These are phyloP conservation scores for Pestalotiopsis sp. DNA, from an alignment of 2,329 filamentous ascomycete species.

Conservation along the genomic window DNA sequence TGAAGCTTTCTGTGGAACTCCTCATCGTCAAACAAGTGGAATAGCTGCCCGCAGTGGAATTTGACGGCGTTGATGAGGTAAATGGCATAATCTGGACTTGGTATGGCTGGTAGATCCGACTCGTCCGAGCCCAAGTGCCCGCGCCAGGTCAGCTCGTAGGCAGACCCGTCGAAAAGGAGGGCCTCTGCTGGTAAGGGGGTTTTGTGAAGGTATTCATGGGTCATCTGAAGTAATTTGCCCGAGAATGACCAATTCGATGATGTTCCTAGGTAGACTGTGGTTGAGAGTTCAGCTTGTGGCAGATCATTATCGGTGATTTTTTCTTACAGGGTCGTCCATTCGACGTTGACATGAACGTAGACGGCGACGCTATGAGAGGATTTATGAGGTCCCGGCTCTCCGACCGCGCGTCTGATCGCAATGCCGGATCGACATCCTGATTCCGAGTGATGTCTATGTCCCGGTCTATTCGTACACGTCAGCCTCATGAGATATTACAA, in stretches of 20 bases:
- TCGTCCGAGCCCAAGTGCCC: slow-evolving; percentile 21
- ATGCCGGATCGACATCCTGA: not conserved
- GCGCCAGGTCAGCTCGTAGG: slow-evolving; percentile 55
- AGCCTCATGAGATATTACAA: not conserved
- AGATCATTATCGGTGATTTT: not conserved
- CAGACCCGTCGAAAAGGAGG: slow-evolving; percentile 52
- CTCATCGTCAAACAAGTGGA: slow-evolving; percentile 56
- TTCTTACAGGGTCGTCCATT: slow-evolving; percentile 44
- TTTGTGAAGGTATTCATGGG: slow-evolving; percentile 47
- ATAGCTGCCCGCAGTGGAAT: slow-evolving; percentile 55
- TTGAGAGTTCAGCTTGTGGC: slow-evolving; percentile 12
- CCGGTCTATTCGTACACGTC: not conserved
- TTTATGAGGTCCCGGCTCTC: slow-evolving; percentile 37
- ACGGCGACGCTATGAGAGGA: slow-evolving; percentile 40
- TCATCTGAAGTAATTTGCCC: slow-evolving; percentile 48
- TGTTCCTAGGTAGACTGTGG: slow-evolving; percentile 51
- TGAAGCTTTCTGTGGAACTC: slow-evolving; percentile 47
- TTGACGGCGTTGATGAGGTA: slow-evolving; percentile 59
- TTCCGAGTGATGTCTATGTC: not conserved
- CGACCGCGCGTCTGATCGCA: slow-evolving; percentile 27
- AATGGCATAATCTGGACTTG: slow-evolving; percentile 51
- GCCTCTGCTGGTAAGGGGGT: slow-evolving; percentile 40
- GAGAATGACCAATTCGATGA: slow-evolving; percentile 60
- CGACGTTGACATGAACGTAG: slow-evolving; percentile 41
- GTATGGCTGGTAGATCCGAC: slow-evolving; percentile 39